phyloP scores from a whole-genome alignment of 106 monocot species.

The Allium fistulosum region DNA sequence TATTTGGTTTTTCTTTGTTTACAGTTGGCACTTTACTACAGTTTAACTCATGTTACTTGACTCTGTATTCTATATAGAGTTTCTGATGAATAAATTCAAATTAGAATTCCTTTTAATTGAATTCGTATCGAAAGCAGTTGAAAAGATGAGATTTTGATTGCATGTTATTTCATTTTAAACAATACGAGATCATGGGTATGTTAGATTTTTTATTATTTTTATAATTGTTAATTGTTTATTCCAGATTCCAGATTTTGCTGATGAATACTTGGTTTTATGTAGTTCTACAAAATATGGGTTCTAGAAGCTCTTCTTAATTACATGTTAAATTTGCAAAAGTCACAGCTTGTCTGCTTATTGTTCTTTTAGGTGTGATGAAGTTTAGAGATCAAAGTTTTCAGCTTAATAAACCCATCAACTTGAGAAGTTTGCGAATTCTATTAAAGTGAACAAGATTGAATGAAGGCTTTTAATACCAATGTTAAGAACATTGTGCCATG shows the following conservation, averaged over 20 bases:
- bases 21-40: not conserved
- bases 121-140: not conserved
- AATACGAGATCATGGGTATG: slow-evolving; percentile 6
- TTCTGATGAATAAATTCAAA: too few species aligned
- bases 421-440: not conserved
- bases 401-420: not conserved
- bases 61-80: not conserved
- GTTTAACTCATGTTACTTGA: not conserved
- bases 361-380: slow-evolving; percentile 1
- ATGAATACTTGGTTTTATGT: slow-evolving; percentile 1
- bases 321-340: not conserved
- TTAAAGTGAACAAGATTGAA: slow-evolving; percentile 7
- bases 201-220: not conserved
- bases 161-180: not conserved
- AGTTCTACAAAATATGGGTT: not conserved
- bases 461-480: slow-evolving; percentile 20
- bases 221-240: not conserved
- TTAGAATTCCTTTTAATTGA: not conserved
- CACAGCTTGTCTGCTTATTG: not conserved
- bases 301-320: not conserved
- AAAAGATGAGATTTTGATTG: slow-evolving; percentile 9
- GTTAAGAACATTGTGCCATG: slow-evolving; percentile 25
- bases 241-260: not conserved
- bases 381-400: slow-evolving; percentile 3
- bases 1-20: not conserved